Evolutionary conservation across 2,329 filamentous ascomycete species (phyloP), one percentile per base, ranked within the genome.

Genomic region (Fusarium staphyleae): DNA sequence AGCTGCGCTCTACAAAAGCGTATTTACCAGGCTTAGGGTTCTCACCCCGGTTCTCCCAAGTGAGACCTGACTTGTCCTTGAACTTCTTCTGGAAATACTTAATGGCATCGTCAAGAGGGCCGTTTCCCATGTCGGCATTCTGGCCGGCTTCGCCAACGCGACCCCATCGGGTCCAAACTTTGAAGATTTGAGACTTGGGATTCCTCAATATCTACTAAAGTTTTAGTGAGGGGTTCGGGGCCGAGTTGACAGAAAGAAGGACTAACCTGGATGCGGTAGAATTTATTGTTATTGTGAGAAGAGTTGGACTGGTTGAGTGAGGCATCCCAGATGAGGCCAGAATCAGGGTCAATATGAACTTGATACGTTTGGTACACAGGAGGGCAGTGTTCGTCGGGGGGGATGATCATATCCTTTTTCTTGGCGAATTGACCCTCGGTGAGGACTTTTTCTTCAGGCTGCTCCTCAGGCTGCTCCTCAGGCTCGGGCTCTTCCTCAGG

Each of bases 101-200:
- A 28, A 81, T 66, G 1, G 84, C 83, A 19, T 74, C 69, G 0
- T 58, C 59, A 1, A 86, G 66, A 1, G 57, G 64, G 4, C 78
- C 77, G 18, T 68, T 48, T 15, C 78, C 78, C 2, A 85, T 69
- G 3, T 72, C 45, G 11, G 75, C 77, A 12, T 67, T 77, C 62
- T 83, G 78, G 5, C 85, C 85, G 10, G 62, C 66, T 49, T 87
- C 85, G 6, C 85, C 85, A 16, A 96, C 90, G 16, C 91, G 84
- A 16, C 91, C 91, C 90, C 89, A 96, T 50, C 90, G 81, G 3
- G 87, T 91, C 88, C 89, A 93, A 0, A 84, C 86, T 35, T 78
- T 75, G 69, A 79, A 89, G 8, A 51, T 55, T 9, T 72, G 56
- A 3, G 73, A 67, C 12, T 61, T 56, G 16, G 64, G 61, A 30